Evolutionary conservation across 2,329 filamentous ascomycete genomes (phyloP), one percentile per base, ranked within the genome.

Genomic region (Epichloe bromicola): DNA sequence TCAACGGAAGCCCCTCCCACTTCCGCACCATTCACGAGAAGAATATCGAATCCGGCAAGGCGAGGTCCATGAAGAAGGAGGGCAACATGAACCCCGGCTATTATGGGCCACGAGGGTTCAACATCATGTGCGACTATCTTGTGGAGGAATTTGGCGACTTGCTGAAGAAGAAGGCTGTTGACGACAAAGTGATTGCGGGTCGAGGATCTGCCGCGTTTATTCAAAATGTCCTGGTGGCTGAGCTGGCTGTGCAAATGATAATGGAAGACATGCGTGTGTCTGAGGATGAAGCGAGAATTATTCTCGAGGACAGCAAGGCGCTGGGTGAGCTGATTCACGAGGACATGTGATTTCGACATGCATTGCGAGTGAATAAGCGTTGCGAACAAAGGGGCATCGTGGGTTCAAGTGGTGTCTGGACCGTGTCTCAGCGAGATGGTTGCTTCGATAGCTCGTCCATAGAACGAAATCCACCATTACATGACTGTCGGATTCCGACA

Each of bases 181-280:
- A 75, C 49, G 86, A 91, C 61, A 69, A 72, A 15, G 70, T 88
- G 17, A 78, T 90, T 53, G 77, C 83, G 14, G 77, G 78, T 1
- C 74, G 83, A 34, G 84, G 85, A 1, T 75, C 83, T 37, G 79
- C 79, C 4, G 76, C 75, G 23, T 91, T 84, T 59, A 79, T 89
- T 2, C 84, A 89, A 65, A 73, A 75, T 1, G 86, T 91, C 1
- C 68, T 95, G 54, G 86, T 94, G 23, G 86, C 87, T 0, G 89
- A 95, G 63, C 61, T 80, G 56, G 71, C 75, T 23, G 69, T 75
- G 37, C 68, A 65, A 53, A 65, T 82, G 48, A 77, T 80, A 54
- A 74, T 72, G 66, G 75, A 81, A 57, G 78, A 80, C 54, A 74
- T 80, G 72, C 52, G 56, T 2, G 68, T 76, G 20, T 62, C 58